A percentile compares a stretch with the other conserved stretches of the same genome.
Evolutionary conservation across 495 filamentous ascomycete species (phyloP).

Genomic region (Cladorrhinum samala): DNA sequence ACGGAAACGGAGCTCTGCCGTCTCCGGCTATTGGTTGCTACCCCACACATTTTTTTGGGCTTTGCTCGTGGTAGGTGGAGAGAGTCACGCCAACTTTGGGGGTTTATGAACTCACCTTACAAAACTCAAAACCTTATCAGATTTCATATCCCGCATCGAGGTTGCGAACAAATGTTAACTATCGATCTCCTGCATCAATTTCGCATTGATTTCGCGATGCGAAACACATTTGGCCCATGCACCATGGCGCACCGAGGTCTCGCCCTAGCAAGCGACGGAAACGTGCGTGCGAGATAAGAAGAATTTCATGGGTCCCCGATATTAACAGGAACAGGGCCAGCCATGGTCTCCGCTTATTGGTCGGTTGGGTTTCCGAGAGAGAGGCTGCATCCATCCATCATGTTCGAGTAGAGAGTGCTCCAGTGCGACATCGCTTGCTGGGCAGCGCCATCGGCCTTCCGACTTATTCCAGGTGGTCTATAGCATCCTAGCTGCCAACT

Average conservation of each 20-base stretch:
- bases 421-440: conserved; percentile 5
- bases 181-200: not conserved
- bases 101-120: too few species aligned
- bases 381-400: too few species aligned
- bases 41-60: not conserved
- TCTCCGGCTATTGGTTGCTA: not conserved
- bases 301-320: not conserved
- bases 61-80: not conserved
- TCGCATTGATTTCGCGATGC: not conserved
- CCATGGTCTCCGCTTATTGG: not conserved
- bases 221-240: not conserved
- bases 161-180: too few species aligned
- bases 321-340: not conserved
- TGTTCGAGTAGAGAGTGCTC: not conserved
- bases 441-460: not conserved
- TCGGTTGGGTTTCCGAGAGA: not conserved
- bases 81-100: not conserved
- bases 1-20: not conserved
- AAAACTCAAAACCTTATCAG: not conserved
- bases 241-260: not conserved
- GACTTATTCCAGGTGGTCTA: not conserved
- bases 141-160: not conserved
- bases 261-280: not conserved
- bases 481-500: not conserved
- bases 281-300: not conserved